Percentiles rank a stretch among this genome's conserved stretches.
phyloP scores from a whole-genome alignment of 2,329 filamentous ascomycete genomes.

The Alternaria ethzedia region DNA sequence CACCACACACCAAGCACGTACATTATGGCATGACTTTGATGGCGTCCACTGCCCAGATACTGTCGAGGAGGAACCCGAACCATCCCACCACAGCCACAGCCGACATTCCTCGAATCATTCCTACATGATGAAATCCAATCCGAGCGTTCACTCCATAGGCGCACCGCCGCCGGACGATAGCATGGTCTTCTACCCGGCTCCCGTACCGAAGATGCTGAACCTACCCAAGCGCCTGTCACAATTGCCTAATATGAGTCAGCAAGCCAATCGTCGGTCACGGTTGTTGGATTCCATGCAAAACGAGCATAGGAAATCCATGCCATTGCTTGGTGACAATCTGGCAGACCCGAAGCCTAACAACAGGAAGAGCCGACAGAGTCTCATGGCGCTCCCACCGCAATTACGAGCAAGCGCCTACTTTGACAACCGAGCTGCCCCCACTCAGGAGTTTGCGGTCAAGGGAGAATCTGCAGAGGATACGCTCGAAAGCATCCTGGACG shows the following conservation, averaged over 20 bases:
- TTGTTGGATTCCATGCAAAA: conserved; percentile 69
- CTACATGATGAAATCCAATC: conserved; percentile 54
- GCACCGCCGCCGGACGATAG: conserved; percentile 69
- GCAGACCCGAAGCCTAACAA: conserved; percentile 22
- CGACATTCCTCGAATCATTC: conserved; percentile 34
- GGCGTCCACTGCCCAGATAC: conserved; percentile 73
- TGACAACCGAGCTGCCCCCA: conserved; percentile 64
- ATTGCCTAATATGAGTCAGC: conserved; percentile 66
- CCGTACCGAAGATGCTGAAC: conserved; percentile 91
- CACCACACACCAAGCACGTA: conserved; percentile 69
- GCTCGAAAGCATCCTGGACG: conserved; percentile 89
- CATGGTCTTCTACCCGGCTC: conserved; percentile 96
- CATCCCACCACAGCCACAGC: conserved; percentile 30
- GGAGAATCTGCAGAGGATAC: conserved; percentile 87
- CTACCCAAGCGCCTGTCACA: conserved; percentile 86
- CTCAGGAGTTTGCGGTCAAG: conserved; percentile 63
- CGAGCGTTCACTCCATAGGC: conserved; percentile 26
- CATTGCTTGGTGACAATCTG: conserved; percentile 11
- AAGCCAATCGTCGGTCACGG: conserved; percentile 76
- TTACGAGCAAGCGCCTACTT: conserved; percentile 92
- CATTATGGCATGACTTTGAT: conserved; percentile 81
- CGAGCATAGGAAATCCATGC: conserved; percentile 60
- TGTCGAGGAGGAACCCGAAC: conserved; percentile 36
- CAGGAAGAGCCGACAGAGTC: conserved; percentile 46
- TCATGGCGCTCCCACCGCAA: conserved; percentile 75